These are phyloP conservation scores for Brassica incana DNA, from an alignment of 345 rosid species.

Conservation along the genomic window DNA sequence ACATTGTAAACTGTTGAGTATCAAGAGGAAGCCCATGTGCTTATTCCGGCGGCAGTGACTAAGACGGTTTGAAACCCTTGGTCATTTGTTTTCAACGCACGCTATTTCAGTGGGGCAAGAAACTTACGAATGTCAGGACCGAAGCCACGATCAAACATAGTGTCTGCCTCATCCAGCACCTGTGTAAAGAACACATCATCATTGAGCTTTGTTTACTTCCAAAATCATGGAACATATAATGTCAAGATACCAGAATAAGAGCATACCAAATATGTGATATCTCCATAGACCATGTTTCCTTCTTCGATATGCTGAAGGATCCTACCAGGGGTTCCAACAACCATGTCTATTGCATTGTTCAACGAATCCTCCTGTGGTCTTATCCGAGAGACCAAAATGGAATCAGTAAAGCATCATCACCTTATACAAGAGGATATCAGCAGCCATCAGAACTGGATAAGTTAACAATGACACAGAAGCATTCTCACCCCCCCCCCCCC, in stretches of 20 bases:
- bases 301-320: conserved; percentile 91
- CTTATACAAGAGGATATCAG: too few relatives aligned
- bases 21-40: too few relatives aligned
- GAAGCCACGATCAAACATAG: conserved; percentile 97
- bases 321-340: conserved; percentile 96
- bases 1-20: too few relatives aligned
- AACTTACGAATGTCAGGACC: conserved; percentile 95
- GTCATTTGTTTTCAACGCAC: conserved; percentile 62
- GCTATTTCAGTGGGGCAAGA: conserved; percentile 75
- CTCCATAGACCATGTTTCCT: conserved; percentile 95
- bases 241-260: not conserved
- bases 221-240: conserved; percentile 2
- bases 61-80: conserved; percentile 83
- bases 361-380: conserved; percentile 88
- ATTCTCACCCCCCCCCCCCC: too few relatives aligned
- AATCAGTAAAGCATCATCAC: too few relatives aligned
- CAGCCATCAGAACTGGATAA: conserved; percentile 32
- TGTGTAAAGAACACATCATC: conserved; percentile 31
- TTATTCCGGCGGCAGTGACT: conserved; percentile 64
- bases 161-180: conserved; percentile 99
- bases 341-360: conserved; percentile 83
- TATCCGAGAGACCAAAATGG: conserved; percentile 56
- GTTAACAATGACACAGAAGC: too few relatives aligned
- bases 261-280: conserved; percentile 63
- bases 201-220: not conserved